phyloP scores from a whole-genome alignment of 495 filamentous ascomycete genomes.

The Clavariopsis aquatica region DNA sequence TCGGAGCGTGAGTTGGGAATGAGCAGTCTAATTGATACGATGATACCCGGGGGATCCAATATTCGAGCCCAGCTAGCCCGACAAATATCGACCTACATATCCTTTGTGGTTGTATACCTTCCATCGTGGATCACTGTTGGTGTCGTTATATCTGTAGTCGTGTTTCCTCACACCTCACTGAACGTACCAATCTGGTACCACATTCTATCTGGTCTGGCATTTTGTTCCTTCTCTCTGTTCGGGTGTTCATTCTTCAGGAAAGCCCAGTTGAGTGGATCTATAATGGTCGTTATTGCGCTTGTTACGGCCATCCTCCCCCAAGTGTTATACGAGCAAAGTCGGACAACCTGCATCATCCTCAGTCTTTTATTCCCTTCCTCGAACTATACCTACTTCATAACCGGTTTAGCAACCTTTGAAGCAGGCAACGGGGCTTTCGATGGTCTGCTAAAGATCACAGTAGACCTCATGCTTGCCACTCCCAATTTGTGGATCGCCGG shows the following conservation, averaged over 20 bases:
- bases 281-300: slow-evolving; percentile 64
- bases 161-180: slow-evolving; percentile 61
- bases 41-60: slow-evolving; percentile 66
- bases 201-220: slow-evolving; percentile 63
- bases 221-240: slow-evolving; percentile 69
- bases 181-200: slow-evolving; percentile 64
- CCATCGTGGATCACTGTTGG: slow-evolving; percentile 59
- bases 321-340: slow-evolving; percentile 55
- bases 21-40: slow-evolving; percentile 76
- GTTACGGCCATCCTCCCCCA: slow-evolving; percentile 71
- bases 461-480: slow-evolving; percentile 65
- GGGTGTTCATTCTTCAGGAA: slow-evolving; percentile 73
- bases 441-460: slow-evolving; percentile 46
- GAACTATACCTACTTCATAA: slow-evolving; percentile 68
- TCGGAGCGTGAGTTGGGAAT: slow-evolving; percentile 77
- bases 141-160: slow-evolving; percentile 68
- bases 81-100: slow-evolving; percentile 65
- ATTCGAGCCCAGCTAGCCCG: slow-evolving; percentile 71
- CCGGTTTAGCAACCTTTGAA: slow-evolving; percentile 68
- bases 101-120: slow-evolving; percentile 32
- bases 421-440: slow-evolving; percentile 47
- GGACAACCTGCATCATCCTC: slow-evolving; percentile 62
- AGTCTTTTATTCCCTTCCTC: slow-evolving; percentile 72
- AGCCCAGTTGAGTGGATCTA: slow-evolving; percentile 75
- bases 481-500: slow-evolving; percentile 35